These are phyloP conservation scores for Calonectria montana DNA, from an alignment of 2,329 filamentous ascomycete species.

Conservation along the genomic window DNA sequence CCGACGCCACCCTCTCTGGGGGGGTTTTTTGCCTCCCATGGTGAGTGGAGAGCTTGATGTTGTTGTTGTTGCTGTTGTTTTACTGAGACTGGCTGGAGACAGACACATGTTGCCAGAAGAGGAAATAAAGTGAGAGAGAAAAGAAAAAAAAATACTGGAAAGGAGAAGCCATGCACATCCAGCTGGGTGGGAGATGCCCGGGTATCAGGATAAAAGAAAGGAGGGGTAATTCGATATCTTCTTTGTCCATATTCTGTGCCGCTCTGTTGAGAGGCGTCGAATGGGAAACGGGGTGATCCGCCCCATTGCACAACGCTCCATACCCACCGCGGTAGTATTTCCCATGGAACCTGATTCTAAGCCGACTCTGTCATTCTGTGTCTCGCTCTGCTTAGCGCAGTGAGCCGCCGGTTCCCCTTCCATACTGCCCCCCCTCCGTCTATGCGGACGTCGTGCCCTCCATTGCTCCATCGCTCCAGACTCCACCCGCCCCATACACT, in stretches of 20 bases:
- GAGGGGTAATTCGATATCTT: conserved; percentile 2
- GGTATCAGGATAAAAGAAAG: conserved; percentile 7
- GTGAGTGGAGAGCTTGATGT: not conserved
- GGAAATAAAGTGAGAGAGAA: not conserved
- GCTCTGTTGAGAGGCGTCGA: not conserved
- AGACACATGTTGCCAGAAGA: not conserved
- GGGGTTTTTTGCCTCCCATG: not conserved
- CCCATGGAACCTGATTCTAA: not conserved
- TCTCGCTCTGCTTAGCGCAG: not conserved
- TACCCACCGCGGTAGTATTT: not conserved
- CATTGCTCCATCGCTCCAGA: conserved; percentile 12
- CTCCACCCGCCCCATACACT: conserved; percentile 11
- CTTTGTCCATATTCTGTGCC: not conserved
- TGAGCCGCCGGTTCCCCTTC: not conserved
- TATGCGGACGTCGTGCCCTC: not conserved
- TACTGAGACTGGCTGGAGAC: not conserved
- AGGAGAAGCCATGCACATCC: not conserved
- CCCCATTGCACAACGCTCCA: not conserved
- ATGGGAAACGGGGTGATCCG: not conserved
- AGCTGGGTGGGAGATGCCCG: not conserved
- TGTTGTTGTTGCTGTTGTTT: not conserved
- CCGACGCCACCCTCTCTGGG: conserved; percentile 7
- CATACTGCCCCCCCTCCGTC: conserved; percentile 8
- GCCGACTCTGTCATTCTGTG: not conserved
- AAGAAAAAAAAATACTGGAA: not conserved